Evolutionary conservation across 2,329 filamentous ascomycete species (phyloP), one percentile per base, ranked within the genome.

Genomic region (Fusarium napiforme): DNA sequence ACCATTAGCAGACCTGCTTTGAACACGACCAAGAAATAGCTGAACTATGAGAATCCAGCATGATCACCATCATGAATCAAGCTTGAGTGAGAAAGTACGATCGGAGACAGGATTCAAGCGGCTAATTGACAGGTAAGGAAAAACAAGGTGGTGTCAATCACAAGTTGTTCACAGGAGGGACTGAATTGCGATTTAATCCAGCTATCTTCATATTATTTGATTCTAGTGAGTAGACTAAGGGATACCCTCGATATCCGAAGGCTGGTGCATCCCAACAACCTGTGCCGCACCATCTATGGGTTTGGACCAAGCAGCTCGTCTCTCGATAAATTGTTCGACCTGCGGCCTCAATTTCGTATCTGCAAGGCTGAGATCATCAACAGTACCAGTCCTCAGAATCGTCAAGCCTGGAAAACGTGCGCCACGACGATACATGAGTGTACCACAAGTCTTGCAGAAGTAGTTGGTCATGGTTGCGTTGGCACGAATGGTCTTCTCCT

Each of bases 391-490:
- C 0, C 90, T 81, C 66, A 88, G 59, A 52, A 91, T 86, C 42
- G 79, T 86, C 47, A 67, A 64, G 0, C 83, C 87, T 0, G 88
- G 87, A 60, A 83, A 86, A 0, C 76, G 81, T 2, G 79, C 75
- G 9, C 85, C 81, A 14, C 84, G 78, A 2, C 90, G 84, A 73
- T 90, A 91, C 88, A 92, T 87, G 9, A 91, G 83, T 0, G 86
- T 86, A 1, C 90, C 90, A 75, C 90, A 92, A 0, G 82, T 86
- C 1, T 76, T 80, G 72, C 90, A 92, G 79, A 92, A 92, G 76
- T 85, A 82, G 75, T 92, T 91, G 12, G 86, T 87, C 90, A 92
- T 92, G 42, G 32, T 59, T 21, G 43, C 56, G 21, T 59, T 37
- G 43, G 56, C 56, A 9, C 56, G 56, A 15, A 59, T 59, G 14